Evolutionary conservation across 1,139 yeast genomes (phyloP).

Genomic region (Geotrichum europaeum): DNA sequence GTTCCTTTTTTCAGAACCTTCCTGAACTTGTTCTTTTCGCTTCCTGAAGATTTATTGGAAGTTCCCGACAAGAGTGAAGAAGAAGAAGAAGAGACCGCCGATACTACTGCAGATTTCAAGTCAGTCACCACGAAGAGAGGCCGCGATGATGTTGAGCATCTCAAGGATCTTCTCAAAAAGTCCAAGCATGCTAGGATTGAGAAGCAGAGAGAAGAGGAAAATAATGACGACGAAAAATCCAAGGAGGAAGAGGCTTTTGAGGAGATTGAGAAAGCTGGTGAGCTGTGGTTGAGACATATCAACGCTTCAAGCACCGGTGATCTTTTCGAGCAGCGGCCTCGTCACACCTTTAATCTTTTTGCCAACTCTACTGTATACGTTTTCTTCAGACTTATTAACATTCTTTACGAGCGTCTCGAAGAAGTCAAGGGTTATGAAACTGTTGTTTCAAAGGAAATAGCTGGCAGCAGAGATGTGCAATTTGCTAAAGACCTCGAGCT

Average conservation of each 20-base stretch:
- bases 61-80: constrained; percentile 23
- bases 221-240: constrained; percentile 26
- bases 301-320: constrained; percentile 11
- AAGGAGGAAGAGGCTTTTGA: constrained; percentile 10
- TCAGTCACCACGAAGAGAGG: constrained; percentile 40
- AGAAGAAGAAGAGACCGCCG: constrained; percentile 23
- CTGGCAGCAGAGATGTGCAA: constrained; percentile 53
- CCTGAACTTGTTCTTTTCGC: constrained; percentile 60
- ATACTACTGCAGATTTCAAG: constrained; percentile 14
- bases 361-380: constrained; percentile 89
- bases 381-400: constrained; percentile 80
- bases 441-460: constrained; percentile 64
- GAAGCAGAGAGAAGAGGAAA: constrained; percentile 20
- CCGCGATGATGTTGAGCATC: constrained; percentile 37
- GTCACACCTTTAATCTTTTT: constrained; percentile 62
- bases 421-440: constrained; percentile 68
- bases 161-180: constrained; percentile 68
- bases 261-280: constrained; percentile 53
- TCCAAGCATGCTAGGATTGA: constrained; percentile 38
- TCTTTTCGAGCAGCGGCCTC: constrained; percentile 17
- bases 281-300: constrained; percentile 50
- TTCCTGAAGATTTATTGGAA: constrained; percentile 30
- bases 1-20: constrained; percentile 68
- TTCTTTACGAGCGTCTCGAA: constrained; percentile 68
- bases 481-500: constrained; percentile 87